Base-by-base conservation (phyloP, 352 stramenopile genomes). In the Phytopythium chamaehyphon region DNA sequence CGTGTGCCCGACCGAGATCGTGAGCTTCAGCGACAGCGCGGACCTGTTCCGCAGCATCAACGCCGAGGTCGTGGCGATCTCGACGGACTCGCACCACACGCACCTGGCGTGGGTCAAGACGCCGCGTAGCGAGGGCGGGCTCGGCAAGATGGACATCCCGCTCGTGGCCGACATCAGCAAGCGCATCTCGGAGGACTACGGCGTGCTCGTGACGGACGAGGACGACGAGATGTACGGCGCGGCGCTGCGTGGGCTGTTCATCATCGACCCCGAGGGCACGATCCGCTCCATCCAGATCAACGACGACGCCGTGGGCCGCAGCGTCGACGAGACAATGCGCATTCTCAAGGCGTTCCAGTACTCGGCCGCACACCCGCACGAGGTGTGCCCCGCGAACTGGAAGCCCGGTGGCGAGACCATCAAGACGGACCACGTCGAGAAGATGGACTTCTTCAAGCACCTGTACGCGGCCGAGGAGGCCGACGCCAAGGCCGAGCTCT, bases 341-440 rank as follows among this genome's bases (percentile, higher is more conserved):
- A 86, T 91, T 44, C 79, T 94, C 63, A 88, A 94, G 65, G 80
- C 82, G 12, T 91, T 93, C 66, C 83, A 92, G 59, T 94, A 92
- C 59, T 45, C 77, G 11, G 75, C 69, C 15, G 60, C 61, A 33
- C 83, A 94, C 61, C 76, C 79, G 9, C 65, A 88, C 51, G 90
- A 97, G 61, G 83, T 90, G 9, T 94, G 83, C 58, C 82, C 82
- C 15, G 83, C 83, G 37, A 93, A 93, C 74, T 94, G 81, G 83
- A 92, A 86, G 63, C 79, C 82, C 11, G 80, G 82, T 50, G 69
- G 66, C 38, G 74, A 91, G 60, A 93, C 82, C 36, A 94, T 94
- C 61, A 91, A 89, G 76, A 88, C 79, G 22, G 59, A 94, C 66
- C 79, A 89, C 68, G 61, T 86, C 15, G 74, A 85, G 55, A 89